phyloP scores from a whole-genome alignment of 805 yeast genomes.

The Kurtzmaniella fragi region DNA sequence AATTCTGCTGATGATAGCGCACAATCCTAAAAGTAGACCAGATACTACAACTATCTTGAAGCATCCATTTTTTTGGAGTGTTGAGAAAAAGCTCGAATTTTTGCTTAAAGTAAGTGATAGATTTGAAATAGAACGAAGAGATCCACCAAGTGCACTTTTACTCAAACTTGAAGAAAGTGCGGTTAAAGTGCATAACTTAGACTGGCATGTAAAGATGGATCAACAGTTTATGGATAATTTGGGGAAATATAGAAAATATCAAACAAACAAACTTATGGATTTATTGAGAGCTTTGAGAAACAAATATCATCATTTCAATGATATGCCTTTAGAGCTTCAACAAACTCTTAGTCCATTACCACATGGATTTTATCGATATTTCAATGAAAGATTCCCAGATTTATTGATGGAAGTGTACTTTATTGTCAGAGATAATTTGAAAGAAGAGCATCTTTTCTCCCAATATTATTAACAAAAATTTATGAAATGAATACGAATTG shows the following conservation, averaged over 20 bases:
- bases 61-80: slow-evolving; percentile 89
- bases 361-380: slow-evolving; percentile 76
- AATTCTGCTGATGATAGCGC: slow-evolving; percentile 64
- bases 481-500: not conserved
- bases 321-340: slow-evolving; percentile 66
- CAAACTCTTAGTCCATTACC: slow-evolving; percentile 74
- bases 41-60: slow-evolving; percentile 59
- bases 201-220: slow-evolving; percentile 80
- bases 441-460: slow-evolving; percentile 57
- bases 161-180: slow-evolving; percentile 51
- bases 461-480: slow-evolving; percentile 32
- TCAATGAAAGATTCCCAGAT: slow-evolving; percentile 69
- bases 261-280: slow-evolving; percentile 74
- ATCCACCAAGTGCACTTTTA: slow-evolving; percentile 65
- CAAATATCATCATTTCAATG: slow-evolving; percentile 92
- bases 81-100: slow-evolving; percentile 72
- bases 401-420: slow-evolving; percentile 71
- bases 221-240: slow-evolving; percentile 70
- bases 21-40: slow-evolving; percentile 68
- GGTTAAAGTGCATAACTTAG: slow-evolving; percentile 44
- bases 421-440: slow-evolving; percentile 51
- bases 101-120: slow-evolving; percentile 84
- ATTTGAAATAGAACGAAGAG: slow-evolving; percentile 78
- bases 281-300: slow-evolving; percentile 84
- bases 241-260: slow-evolving; percentile 88